These are phyloP conservation scores for Penicillium tannophilum DNA, from an alignment of 495 filamentous ascomycete genomes.

Conservation along the genomic window DNA sequence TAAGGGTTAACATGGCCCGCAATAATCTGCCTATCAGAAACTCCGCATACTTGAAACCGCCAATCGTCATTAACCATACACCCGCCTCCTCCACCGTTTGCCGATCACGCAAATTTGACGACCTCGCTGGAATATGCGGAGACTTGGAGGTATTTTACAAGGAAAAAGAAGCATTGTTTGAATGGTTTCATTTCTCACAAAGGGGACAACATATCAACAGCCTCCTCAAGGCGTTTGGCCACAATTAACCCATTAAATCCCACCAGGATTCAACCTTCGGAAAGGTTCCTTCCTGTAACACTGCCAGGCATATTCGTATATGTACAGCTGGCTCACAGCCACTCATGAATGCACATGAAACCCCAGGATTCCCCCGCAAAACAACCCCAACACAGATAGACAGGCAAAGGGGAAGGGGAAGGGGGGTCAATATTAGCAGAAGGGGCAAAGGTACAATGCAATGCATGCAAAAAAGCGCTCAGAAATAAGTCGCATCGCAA, in stretches of 20 bases:
- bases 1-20: slow-evolving; percentile 22
- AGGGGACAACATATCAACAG: slow-evolving; percentile 38
- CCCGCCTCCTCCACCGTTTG: slow-evolving; percentile 27
- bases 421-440: slow-evolving; percentile 24
- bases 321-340: slow-evolving; percentile 43
- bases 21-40: slow-evolving; percentile 26
- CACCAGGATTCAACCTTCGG: slow-evolving; percentile 12
- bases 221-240: slow-evolving; percentile 27
- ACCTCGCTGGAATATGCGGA: background rate
- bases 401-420: slow-evolving; percentile 4
- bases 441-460: slow-evolving; percentile 15
- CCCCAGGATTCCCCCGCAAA: slow-evolving; percentile 8
- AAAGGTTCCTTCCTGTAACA: slow-evolving; percentile 13
- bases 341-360: slow-evolving; percentile 22
- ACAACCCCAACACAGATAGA: slow-evolving; percentile 11
- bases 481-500: slow-evolving; percentile 27
- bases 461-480: slow-evolving; percentile 9
- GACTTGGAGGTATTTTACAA: background rate
- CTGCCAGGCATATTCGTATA: slow-evolving; percentile 28
- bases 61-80: slow-evolving; percentile 28
- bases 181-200: slow-evolving; percentile 29
- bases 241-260: slow-evolving; percentile 31
- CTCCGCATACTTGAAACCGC: slow-evolving; percentile 23
- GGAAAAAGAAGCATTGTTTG: slow-evolving; percentile 1
- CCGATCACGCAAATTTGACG: slow-evolving; percentile 22